Evolutionary conservation across 169 alveolate genomes (phyloP).

Genomic region (Babesia caballi): DNA sequence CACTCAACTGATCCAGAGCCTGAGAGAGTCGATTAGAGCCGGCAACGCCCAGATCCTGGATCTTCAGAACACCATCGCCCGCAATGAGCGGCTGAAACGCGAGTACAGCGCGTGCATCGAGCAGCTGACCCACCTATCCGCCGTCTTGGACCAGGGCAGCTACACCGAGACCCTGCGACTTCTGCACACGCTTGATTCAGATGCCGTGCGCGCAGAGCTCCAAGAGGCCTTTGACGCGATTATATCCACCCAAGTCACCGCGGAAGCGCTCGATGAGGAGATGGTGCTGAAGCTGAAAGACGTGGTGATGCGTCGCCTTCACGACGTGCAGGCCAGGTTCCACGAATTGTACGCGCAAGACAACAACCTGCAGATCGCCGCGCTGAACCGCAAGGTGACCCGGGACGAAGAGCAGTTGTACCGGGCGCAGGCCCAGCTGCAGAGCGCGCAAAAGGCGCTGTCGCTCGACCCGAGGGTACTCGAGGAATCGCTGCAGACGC

Average conservation of each 20-base stretch:
- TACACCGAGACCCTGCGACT: background rate
- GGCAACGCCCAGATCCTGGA: constrained; percentile 22
- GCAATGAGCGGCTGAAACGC: constrained; percentile 3
- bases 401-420: constrained; percentile 4
- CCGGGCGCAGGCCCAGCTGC: constrained; percentile 16
- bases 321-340: background rate
- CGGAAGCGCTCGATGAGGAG: constrained; percentile 1
- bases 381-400: constrained; percentile 20
- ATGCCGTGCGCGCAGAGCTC: background rate
- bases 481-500: constrained; percentile 32
- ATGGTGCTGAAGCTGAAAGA: background rate
- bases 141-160: constrained; percentile 9
- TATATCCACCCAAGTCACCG: background rate
- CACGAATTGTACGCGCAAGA: background rate
- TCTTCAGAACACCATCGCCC: constrained; percentile 18
- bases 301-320: background rate
- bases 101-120: background rate
- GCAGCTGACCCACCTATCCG: constrained; percentile 4
- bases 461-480: constrained; percentile 5
- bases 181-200: background rate
- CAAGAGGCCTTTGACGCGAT: background rate
- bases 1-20: background rate
- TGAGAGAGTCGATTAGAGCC: background rate
- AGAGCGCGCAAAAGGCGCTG: constrained; percentile 2
- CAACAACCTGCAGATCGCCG: constrained; percentile 19